phyloP scores from a whole-genome alignment of 768 basidiomycete genomes.

The Hericium erinaceus region DNA sequence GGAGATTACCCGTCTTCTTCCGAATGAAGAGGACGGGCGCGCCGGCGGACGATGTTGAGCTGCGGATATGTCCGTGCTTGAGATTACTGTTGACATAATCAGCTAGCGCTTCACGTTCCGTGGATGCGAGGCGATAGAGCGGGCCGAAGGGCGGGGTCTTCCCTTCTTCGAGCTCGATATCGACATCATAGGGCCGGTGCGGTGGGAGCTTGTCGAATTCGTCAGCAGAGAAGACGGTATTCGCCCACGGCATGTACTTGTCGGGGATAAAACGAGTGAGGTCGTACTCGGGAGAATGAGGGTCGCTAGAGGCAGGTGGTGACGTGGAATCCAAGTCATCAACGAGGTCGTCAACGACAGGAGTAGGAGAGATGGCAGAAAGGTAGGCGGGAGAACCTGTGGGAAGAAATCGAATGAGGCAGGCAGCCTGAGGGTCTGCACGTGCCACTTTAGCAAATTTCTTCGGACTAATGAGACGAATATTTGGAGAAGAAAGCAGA shows the following conservation, averaged over 20 bases:
- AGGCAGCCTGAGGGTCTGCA: too few species aligned
- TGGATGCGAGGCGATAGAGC: constrained; percentile 11
- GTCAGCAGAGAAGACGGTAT: constrained; percentile 2
- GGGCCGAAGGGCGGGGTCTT: constrained; percentile 5
- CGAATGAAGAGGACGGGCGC: constrained; percentile 23
- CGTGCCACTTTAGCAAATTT: too few species aligned
- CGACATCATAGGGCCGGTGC: constrained; percentile 11
- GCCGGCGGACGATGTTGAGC: constrained; percentile 14
- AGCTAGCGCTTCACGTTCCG: constrained; percentile 10
- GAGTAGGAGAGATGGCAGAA: background rate
- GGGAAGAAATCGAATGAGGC: background rate
- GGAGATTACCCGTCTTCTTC: constrained; percentile 21
- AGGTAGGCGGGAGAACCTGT: background rate
- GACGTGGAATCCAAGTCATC: background rate
- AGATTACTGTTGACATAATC: constrained; percentile 17
- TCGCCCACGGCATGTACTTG: background rate
- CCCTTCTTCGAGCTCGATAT: constrained; percentile 10
- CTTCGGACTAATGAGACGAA: too few species aligned
- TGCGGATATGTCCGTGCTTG: constrained; percentile 13
- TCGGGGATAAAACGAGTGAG: constrained; percentile 1
- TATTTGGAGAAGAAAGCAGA: too few species aligned
- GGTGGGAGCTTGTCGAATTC: constrained; percentile 4
- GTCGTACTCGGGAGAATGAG: background rate
- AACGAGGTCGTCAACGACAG: background rate
- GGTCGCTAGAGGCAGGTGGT: background rate